These are phyloP conservation scores for Penicillium polonicum DNA, from an alignment of 2,329 filamentous ascomycete genomes.

Conservation along the genomic window DNA sequence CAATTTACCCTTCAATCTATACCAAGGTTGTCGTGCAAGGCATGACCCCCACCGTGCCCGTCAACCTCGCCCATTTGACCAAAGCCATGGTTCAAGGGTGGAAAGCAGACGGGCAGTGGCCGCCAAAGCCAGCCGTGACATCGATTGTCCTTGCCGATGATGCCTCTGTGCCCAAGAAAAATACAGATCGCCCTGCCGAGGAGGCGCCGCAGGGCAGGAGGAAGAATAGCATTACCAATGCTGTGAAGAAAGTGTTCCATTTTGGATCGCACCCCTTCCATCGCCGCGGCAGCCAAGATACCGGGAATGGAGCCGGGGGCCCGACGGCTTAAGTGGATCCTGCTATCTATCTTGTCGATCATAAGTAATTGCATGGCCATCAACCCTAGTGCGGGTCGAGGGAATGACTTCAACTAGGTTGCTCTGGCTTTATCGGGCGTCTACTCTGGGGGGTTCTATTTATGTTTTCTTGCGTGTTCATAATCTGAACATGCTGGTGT, in stretches of 20 bases:
- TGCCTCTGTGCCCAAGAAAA: slow-evolving; percentile 26
- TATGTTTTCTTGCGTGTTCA: slow-evolving; percentile 3
- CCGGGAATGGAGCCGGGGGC: slow-evolving; percentile 5
- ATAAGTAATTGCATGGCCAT: slow-evolving; percentile 10
- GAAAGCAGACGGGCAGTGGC: slow-evolving; percentile 94
- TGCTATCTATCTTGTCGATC: not conserved
- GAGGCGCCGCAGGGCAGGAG: slow-evolving; percentile 25
- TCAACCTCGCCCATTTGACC: slow-evolving; percentile 81
- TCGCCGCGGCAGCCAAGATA: slow-evolving; percentile 30
- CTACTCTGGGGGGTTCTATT: not conserved
- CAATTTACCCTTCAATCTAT: slow-evolving; percentile 79
- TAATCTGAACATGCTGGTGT: slow-evolving; percentile 7
- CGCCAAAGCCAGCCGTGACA: slow-evolving; percentile 57
- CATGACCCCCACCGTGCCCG: slow-evolving; percentile 79
- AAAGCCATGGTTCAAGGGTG: slow-evolving; percentile 81
- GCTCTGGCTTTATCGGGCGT: slow-evolving; percentile 5
- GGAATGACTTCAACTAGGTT: not conserved
- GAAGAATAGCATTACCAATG: slow-evolving; percentile 39
- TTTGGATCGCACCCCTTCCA: slow-evolving; percentile 39
- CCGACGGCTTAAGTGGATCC: slow-evolving; percentile 1
- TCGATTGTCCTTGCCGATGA: slow-evolving; percentile 33
- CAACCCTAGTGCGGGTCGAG: not conserved
- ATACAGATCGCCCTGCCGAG: slow-evolving; percentile 7
- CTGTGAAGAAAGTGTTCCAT: slow-evolving; percentile 44
- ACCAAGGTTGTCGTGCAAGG: slow-evolving; percentile 80